Conservation (phyloP, 2,329 filamentous ascomycete genomes). For the Fusarium armeniacum region DNA sequence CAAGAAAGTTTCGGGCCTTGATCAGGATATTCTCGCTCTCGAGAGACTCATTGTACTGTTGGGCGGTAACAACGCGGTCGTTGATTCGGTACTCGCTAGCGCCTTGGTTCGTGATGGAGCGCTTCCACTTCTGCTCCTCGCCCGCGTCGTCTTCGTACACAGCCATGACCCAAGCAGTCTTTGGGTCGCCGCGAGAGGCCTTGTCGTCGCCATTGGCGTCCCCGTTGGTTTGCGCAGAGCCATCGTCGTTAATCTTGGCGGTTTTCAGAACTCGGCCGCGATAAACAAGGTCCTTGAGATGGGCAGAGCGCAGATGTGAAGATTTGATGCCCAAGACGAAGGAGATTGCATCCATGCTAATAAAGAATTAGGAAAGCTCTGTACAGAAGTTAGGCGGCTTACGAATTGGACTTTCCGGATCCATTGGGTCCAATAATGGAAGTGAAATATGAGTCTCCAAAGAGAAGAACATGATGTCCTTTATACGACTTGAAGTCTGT, state of each 20-base stretch:
- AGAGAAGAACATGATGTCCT: constrained; percentile 92
- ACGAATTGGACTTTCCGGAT: constrained; percentile 99
- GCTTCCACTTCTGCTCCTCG: constrained; percentile 96
- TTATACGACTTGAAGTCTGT: constrained; percentile 99
- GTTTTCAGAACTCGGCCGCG: constrained; percentile 93
- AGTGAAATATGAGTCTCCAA: constrained; percentile 98
- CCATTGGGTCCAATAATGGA: constrained; percentile 99
- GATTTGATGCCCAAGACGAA: constrained; percentile 99
- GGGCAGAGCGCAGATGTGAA: constrained; percentile 93
- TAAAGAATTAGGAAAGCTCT: constrained; percentile 17
- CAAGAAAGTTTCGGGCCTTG: constrained; percentile 96
- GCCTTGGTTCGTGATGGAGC: constrained; percentile 88
- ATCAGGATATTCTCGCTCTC: constrained; percentile 97
- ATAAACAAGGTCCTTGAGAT: constrained; percentile 95
- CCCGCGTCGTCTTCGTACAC: constrained; percentile 98
- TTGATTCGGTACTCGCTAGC: constrained; percentile 98
- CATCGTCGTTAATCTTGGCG: constrained; percentile 92
- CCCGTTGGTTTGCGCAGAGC: constrained; percentile 76
- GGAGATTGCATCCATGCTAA: constrained; percentile 97
- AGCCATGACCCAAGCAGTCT: constrained; percentile 98
- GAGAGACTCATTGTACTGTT: constrained; percentile 92
- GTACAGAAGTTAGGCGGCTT: constrained; percentile 54
- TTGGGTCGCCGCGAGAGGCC: constrained; percentile 84
- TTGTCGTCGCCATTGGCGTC: constrained; percentile 74
- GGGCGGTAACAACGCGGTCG: constrained; percentile 86